Evolutionary conservation across 768 basidiomycete genomes (phyloP).

Genomic region (Termitomyces sp.): DNA sequence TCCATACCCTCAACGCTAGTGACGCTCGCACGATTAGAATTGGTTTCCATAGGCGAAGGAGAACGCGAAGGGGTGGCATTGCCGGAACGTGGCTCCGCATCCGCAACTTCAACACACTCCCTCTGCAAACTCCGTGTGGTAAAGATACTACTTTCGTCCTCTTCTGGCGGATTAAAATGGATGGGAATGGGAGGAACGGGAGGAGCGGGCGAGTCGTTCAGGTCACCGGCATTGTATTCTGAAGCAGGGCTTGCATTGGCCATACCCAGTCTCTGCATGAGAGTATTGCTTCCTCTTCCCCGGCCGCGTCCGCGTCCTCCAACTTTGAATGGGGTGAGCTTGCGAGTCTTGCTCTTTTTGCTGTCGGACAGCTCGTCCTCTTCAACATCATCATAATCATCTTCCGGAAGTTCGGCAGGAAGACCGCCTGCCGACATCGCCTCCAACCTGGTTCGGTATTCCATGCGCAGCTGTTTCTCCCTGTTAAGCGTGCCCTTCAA

Average conservation of each 20-base stretch:
- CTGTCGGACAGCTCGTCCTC: constrained; percentile 37
- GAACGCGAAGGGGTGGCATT: constrained; percentile 21
- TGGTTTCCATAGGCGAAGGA: constrained; percentile 30
- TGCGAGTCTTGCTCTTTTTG: constrained; percentile 30
- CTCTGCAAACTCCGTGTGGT: constrained; percentile 19
- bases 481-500: constrained; percentile 73
- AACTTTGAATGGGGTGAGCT: constrained; percentile 51
- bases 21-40: constrained; percentile 63
- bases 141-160: constrained; percentile 34
- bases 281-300: constrained; percentile 44
- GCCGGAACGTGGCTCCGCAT: constrained; percentile 14
- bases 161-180: constrained; percentile 25
- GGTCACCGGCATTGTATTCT: constrained; percentile 37
- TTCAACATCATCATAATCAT: constrained; percentile 29
- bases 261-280: constrained; percentile 58
- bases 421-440: constrained; percentile 26
- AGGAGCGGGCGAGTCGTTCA: constrained; percentile 28
- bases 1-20: constrained; percentile 86
- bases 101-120: constrained; percentile 19
- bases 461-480: constrained; percentile 79
- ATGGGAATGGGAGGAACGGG: constrained; percentile 38
- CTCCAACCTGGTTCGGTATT: constrained; percentile 51
- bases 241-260: constrained; percentile 48
- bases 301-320: constrained; percentile 44
- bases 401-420: constrained; percentile 40